Evolutionary conservation across 139 green algal genomes (phyloP).

Genomic region (Limnomonas spitsbergensis): DNA sequence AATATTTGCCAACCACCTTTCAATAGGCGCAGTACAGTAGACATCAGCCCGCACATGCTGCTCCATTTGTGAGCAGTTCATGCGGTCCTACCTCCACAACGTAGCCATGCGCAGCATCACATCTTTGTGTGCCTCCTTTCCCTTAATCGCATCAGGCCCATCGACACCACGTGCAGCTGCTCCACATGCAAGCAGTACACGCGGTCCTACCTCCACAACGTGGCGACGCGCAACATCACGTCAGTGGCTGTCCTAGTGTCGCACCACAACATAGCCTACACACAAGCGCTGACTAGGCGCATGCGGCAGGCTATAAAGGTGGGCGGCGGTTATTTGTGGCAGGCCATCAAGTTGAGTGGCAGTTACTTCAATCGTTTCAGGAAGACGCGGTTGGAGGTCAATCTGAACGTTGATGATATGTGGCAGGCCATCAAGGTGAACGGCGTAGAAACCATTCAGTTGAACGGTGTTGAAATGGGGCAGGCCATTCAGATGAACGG

Average conservation of each 20-base stretch:
- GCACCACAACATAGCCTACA: slow-evolving; percentile 92
- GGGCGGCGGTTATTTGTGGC: too few relatives aligned
- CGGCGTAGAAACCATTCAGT: too few relatives aligned
- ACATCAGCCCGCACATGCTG: too few relatives aligned
- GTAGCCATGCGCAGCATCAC: slow-evolving; percentile 34
- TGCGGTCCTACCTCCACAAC: slow-evolving; percentile 77
- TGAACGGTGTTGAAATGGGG: too few relatives aligned
- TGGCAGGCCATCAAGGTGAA: too few relatives aligned
- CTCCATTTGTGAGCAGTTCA: slow-evolving; percentile 74
- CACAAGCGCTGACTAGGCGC: slow-evolving; percentile 55
- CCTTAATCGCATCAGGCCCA: slow-evolving; percentile 51
- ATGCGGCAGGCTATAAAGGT: slow-evolving; percentile 62
- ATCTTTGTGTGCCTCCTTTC: not conserved
- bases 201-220: slow-evolving; percentile 79
- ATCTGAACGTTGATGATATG: not conserved
- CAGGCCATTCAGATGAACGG: too few relatives aligned
- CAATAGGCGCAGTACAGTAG: too few relatives aligned
- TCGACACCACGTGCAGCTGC: slow-evolving; percentile 76
- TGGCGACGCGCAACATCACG: slow-evolving; percentile 64
- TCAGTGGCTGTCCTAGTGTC: slow-evolving; percentile 73
- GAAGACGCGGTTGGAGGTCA: not conserved
- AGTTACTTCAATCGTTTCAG: not conserved
- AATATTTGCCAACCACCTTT: too few relatives aligned
- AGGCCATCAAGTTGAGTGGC: not conserved
- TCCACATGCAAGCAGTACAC: slow-evolving; percentile 75